Base-by-base conservation (phyloP, 1,284 basidiomycete species). In the Neonothopanus nambi region DNA sequence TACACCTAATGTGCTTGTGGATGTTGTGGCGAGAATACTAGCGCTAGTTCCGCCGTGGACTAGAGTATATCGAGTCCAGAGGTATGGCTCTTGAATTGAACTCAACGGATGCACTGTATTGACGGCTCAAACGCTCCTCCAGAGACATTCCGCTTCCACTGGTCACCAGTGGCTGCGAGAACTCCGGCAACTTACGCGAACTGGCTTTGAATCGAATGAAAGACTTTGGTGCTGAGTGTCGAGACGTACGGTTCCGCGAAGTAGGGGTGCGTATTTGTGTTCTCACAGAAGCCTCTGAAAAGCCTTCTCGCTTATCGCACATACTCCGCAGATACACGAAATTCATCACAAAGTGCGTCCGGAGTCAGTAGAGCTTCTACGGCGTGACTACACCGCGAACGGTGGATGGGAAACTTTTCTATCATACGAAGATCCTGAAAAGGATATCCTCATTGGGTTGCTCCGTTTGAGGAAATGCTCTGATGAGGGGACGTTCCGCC, bases 381-480 rank as follows among this genome's bases (percentile, higher is more conserved):
- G 97, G 50, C 81, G 97, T 47, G 97, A 99, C 71, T 99, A 99
- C 71, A 79, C 91, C 2, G 97, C 97, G 24, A 99, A 99, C 64
- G 96, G 93, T 3, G 93, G 96, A 21, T 99, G 97, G 97, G 97
- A 99, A 74, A 98, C 96, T 0, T 99, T 99, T 82, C 76, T 99
- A 15, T 95, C 95, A 18, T 99, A 99, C 68, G 97, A 99, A 74
- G 97, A 99, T 70, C 95, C 96, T 3, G 93, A 95, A 69, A 85
- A 85, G 57, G 97, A 99, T 65, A 99, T 99, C 65, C 85, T 99
- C 47, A 88, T 99, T 55, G 97, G 97, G 11, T 75, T 99, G 24
- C 77, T 99, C 46, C 85, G 97, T 17, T 73, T 99, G 64, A 81
- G 97, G 51, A 98, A 97, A 70, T 99, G 97, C 67, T 95, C 93